Conservation (phyloP, 2,329 filamentous ascomycete genomes). For the Fusarium cicatricum region DNA sequence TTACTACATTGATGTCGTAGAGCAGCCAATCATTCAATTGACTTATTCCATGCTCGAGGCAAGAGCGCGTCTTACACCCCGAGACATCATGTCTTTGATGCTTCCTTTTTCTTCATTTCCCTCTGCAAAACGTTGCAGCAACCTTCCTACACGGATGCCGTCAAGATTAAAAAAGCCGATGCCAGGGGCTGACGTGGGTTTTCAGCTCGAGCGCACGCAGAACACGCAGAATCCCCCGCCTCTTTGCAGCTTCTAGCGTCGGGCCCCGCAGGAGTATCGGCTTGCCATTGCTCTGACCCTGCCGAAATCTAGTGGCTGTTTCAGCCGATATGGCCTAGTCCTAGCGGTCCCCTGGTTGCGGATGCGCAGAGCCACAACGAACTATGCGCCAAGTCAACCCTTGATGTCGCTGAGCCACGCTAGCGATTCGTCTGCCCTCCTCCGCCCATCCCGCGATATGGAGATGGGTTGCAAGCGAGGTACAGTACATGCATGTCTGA, state of each 20-base stretch:
- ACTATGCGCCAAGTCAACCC: slow-evolving; percentile 30
- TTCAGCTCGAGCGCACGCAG: slow-evolving; percentile 32
- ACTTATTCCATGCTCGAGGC: background rate
- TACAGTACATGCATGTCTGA: slow-evolving; percentile 19
- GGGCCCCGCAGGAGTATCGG: background rate
- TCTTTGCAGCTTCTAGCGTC: slow-evolving; percentile 2
- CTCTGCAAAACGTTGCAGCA: background rate
- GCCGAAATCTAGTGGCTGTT: slow-evolving; percentile 34
- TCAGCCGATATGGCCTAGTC: slow-evolving; percentile 35
- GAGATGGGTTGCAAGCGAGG: slow-evolving; percentile 1
- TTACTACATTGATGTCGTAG: too few relatives aligned
- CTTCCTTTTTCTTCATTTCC: background rate
- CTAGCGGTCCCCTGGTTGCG: slow-evolving; percentile 27
- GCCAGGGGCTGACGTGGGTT: slow-evolving; percentile 30
- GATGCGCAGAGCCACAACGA: slow-evolving; percentile 33
- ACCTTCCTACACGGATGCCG: too few relatives aligned
- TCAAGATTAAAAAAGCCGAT: slow-evolving; percentile 4
- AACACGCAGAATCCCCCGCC: slow-evolving; percentile 21
- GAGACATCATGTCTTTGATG: too few relatives aligned
- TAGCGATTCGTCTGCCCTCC: slow-evolving; percentile 5
- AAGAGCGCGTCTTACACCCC: too few relatives aligned
- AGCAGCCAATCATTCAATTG: background rate
- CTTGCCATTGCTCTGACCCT: slow-evolving; percentile 8
- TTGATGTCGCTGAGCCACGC: background rate
- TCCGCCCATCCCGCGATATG: slow-evolving; percentile 22